A percentile compares a stretch with the other conserved stretches of the same genome.
Conservation (phyloP, 129 eudicot genomes). For the Cynara cardunculus region DNA sequence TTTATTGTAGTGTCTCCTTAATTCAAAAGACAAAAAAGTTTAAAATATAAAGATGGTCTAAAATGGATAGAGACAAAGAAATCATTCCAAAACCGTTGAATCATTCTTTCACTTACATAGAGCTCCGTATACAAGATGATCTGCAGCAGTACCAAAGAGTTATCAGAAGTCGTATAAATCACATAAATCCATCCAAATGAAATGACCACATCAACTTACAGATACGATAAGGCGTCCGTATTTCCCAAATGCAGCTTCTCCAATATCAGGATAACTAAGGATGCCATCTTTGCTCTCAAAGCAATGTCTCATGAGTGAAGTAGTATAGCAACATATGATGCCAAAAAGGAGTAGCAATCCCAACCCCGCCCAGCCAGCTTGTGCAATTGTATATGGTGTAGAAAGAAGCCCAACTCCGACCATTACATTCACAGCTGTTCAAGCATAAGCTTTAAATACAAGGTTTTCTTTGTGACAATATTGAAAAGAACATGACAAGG, state of each 20-base stretch:
- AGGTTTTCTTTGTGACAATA: neutral
- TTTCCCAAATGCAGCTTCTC: conserved; percentile 98
- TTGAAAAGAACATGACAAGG: neutral
- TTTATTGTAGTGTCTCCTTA: neutral
- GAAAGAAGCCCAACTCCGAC: conserved; percentile 95
- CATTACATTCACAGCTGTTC: conserved; percentile 69
- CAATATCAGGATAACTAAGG: conserved; percentile 79
- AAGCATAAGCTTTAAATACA: conserved; percentile 12
- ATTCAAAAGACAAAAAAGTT: neutral
- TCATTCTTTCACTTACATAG: conserved; percentile 60
- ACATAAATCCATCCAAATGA: neutral
- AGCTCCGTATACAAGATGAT: conserved; percentile 75
- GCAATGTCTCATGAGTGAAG: conserved; percentile 77
- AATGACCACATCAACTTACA: conserved; percentile 40
- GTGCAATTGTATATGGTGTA: conserved; percentile 68
- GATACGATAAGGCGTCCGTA: conserved; percentile 81
- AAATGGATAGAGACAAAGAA: neutral
- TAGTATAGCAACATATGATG: conserved; percentile 73
- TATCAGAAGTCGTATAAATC: conserved; percentile 4
- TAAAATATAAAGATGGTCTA: neutral
- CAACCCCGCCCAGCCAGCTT: conserved; percentile 87
- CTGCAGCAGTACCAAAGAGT: conserved; percentile 50
- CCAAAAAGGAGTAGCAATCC: conserved; percentile 65
- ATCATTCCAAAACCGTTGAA: neutral
- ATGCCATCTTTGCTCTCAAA: conserved; percentile 81